Evolutionary conservation across 139 green algal genomes (phyloP).

Genomic region (Diplosphaera chodatii): DNA sequence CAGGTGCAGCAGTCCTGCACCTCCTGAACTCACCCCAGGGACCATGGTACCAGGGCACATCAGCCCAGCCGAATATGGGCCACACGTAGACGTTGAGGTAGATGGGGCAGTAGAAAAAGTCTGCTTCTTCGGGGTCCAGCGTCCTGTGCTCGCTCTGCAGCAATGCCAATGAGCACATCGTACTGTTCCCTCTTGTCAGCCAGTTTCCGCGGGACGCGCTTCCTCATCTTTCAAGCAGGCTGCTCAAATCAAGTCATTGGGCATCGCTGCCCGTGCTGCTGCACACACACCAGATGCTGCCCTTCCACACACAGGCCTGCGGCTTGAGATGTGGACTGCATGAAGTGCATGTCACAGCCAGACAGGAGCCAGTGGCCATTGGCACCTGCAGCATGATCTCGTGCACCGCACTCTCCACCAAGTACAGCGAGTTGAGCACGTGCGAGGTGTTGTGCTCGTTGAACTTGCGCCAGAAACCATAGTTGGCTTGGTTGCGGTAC

Average conservation of each 20-base stretch:
- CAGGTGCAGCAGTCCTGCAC: too few species aligned
- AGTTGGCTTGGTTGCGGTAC: background rate
- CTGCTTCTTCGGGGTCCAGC: constrained; percentile 45
- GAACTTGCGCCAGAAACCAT: constrained; percentile 5
- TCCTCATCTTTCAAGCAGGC: too few species aligned
- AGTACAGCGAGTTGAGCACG: constrained; percentile 23
- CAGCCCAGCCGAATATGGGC: constrained; percentile 32
- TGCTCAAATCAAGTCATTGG: too few species aligned
- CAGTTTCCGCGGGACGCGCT: too few species aligned
- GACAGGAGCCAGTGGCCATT: too few species aligned
- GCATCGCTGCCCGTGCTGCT: too few species aligned
- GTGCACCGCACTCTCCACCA: constrained; percentile 46
- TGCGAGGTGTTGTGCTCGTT: constrained; percentile 8
- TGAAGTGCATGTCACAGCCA: too few species aligned
- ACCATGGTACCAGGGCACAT: constrained; percentile 23
- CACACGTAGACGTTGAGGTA: constrained; percentile 42
- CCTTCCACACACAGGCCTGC: too few species aligned
- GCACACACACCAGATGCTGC: too few species aligned
- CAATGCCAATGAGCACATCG: too few species aligned
- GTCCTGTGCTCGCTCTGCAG: constrained; percentile 34
- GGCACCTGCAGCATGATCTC: constrained; percentile 48
- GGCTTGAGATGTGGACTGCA: too few species aligned
- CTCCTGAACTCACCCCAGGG: background rate
- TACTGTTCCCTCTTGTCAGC: too few species aligned
- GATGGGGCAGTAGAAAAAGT: constrained; percentile 53